These are phyloP conservation scores for Arthrocladium fulminans DNA, from an alignment of 2,329 filamentous ascomycete species.

Conservation along the genomic window DNA sequence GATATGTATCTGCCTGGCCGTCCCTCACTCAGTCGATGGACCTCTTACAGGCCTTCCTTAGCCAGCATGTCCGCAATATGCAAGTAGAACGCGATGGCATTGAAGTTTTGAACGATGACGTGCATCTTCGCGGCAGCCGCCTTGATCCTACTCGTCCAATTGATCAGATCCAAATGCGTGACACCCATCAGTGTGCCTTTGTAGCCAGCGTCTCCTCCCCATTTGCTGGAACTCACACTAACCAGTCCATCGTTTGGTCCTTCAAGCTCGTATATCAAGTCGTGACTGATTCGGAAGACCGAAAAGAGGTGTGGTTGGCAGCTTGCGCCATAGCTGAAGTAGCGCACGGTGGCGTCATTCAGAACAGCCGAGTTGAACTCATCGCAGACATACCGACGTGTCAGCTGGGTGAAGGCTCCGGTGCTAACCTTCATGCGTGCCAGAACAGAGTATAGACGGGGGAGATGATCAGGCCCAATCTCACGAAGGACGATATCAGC, in stretches of 20 bases:
- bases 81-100: conserved; percentile 56
- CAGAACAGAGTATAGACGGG: conserved; percentile 48
- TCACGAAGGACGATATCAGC: conserved; percentile 53
- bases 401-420: conserved; percentile 54
- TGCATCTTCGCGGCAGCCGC: conserved; percentile 50
- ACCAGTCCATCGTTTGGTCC: conserved; percentile 56
- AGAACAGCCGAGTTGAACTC: conserved; percentile 53
- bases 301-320: conserved; percentile 48
- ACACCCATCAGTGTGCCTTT: conserved; percentile 56
- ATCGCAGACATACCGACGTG: conserved; percentile 48
- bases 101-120: conserved; percentile 49
- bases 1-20: too few relatives aligned
- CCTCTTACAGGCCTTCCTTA: conserved; percentile 48
- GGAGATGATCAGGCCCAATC: conserved; percentile 46
- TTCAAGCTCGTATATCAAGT: conserved; percentile 45
- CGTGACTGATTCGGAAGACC: conserved; percentile 49
- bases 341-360: conserved; percentile 46
- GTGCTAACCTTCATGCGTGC: conserved; percentile 48
- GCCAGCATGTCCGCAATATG: conserved; percentile 63
- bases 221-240: conserved; percentile 49
- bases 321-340: conserved; percentile 56
- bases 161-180: conserved; percentile 57
- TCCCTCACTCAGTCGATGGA: too few relatives aligned
- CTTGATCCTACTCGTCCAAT: conserved; percentile 55
- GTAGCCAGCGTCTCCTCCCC: conserved; percentile 47